phyloP scores from a whole-genome alignment of 2,329 filamentous ascomycete genomes.

The Colletotrichum cordylinicola region DNA sequence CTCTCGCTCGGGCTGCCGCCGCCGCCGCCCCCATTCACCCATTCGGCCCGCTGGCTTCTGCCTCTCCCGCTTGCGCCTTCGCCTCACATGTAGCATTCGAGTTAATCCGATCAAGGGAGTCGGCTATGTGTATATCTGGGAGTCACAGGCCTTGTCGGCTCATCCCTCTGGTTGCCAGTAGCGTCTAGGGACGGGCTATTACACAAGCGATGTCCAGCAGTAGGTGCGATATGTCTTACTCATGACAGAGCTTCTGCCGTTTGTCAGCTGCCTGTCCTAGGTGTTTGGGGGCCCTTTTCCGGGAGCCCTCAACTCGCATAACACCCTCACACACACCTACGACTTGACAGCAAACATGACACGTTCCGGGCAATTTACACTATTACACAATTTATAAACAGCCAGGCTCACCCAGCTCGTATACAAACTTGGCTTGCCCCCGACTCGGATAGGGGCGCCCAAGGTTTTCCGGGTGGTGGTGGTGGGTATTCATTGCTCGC shows the following conservation, averaged over 20 bases:
- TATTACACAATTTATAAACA: neutral
- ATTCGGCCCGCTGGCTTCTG: constrained; percentile 13
- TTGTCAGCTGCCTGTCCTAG: neutral
- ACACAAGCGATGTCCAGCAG: neutral
- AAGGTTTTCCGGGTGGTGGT: neutral
- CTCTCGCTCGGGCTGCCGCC: constrained; percentile 27
- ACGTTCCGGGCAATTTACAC: neutral
- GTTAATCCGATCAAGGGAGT: neutral
- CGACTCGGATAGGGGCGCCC: neutral
- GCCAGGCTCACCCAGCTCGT: neutral
- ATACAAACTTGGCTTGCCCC: neutral
- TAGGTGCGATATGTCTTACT: neutral
- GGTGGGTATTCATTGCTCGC: neutral
- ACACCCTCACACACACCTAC: neutral
- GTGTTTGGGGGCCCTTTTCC: neutral
- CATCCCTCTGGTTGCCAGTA: neutral
- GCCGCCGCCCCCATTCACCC: neutral
- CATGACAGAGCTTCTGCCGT: neutral
- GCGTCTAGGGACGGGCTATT: neutral
- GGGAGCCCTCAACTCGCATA: neutral
- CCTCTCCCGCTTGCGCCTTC: neutral
- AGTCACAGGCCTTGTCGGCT: neutral
- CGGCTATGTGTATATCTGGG: neutral
- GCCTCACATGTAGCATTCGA: neutral
- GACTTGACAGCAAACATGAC: neutral